Evolutionary conservation across 2,329 filamentous ascomycete species (phyloP).

Genomic region (Epichloe hybrida): DNA sequence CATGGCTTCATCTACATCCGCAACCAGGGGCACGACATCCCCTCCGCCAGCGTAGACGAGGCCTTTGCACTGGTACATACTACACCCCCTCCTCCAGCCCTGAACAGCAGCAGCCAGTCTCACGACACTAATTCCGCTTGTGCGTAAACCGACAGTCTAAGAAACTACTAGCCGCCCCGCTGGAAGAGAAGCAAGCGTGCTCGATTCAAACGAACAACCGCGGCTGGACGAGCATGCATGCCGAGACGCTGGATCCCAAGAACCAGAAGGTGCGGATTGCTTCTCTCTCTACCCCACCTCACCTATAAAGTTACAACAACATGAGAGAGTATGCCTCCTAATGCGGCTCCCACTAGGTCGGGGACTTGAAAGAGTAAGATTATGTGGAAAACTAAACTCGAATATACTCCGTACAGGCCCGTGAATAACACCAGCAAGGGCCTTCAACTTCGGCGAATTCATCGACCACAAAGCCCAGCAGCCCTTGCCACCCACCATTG

Average conservation of each 20-base stretch:
- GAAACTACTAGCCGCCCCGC: conserved; percentile 56
- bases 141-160: conserved; percentile 33
- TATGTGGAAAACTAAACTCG: not conserved
- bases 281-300: not conserved
- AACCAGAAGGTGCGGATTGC: conserved; percentile 52
- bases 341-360: conserved; percentile 34
- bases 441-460: conserved; percentile 85
- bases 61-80: conserved; percentile 60
- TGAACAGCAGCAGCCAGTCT: not conserved
- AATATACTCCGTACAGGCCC: no score
- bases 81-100: not conserved
- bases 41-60: conserved; percentile 48
- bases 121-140: no score
- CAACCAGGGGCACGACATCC: conserved; percentile 57
- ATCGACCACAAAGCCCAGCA: conserved; percentile 56
- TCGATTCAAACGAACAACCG: conserved; percentile 69
- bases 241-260: conserved; percentile 75
- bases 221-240: conserved; percentile 81
- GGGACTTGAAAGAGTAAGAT: conserved; percentile 74
- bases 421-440: conserved; percentile 34
- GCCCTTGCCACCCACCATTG: conserved; percentile 55
- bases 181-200: conserved; percentile 60
- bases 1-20: conserved; percentile 87
- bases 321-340: not conserved
- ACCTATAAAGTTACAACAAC: not conserved